phyloP scores from a whole-genome alignment of 768 basidiomycete genomes.

The Cystoderma amianthinum region DNA sequence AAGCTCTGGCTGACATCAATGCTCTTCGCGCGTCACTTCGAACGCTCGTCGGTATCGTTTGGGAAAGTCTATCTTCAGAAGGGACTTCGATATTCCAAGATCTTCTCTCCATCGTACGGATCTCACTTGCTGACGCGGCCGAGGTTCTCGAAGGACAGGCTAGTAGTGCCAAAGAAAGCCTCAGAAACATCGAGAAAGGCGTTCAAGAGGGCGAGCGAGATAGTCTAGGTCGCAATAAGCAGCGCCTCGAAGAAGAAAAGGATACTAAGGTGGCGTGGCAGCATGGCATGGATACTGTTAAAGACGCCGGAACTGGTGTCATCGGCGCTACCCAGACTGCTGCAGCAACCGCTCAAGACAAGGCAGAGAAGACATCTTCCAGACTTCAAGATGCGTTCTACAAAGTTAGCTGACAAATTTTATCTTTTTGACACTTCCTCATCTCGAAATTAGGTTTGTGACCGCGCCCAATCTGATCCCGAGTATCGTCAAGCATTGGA shows the following conservation, averaged over 20 bases:
- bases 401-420: conserved; percentile 28
- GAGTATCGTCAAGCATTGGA: conserved; percentile 51
- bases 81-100: conserved; percentile 49
- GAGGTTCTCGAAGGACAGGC: conserved; percentile 52
- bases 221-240: conserved; percentile 44
- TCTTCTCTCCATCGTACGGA: conserved; percentile 56
- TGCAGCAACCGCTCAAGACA: conserved; percentile 33
- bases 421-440: not conserved
- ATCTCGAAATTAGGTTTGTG: conserved; percentile 41
- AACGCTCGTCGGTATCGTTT: conserved; percentile 43
- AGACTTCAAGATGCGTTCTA: conserved; percentile 46
- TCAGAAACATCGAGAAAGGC: conserved; percentile 50
- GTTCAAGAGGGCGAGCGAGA: conserved; percentile 58
- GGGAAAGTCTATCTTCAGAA: conserved; percentile 46
- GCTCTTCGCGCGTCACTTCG: conserved; percentile 44
- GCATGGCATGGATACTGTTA: conserved; percentile 60
- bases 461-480: conserved; percentile 56
- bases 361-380: conserved; percentile 28
- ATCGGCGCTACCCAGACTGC: conserved; percentile 48
- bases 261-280: conserved; percentile 54
- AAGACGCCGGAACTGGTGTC: conserved; percentile 44
- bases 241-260: conserved; percentile 38
- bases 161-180: conserved; percentile 37
- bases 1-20: conserved; percentile 42
- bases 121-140: conserved; percentile 61